Conservation (phyloP, 495 filamentous ascomycete species). For the Penicillium odoratum region DNA sequence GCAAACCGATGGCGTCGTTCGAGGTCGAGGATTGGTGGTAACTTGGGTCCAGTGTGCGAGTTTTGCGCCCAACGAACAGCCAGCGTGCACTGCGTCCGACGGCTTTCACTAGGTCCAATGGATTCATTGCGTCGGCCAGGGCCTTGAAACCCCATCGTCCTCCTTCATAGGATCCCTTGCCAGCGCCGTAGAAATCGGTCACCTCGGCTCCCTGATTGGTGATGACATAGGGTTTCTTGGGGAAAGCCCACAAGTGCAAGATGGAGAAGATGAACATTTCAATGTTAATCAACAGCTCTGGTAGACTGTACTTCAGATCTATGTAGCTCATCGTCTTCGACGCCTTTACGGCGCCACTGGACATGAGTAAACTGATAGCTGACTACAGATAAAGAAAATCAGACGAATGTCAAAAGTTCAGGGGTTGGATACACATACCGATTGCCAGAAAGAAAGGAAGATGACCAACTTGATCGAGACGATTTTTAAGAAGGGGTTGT, state of each 20-base stretch:
- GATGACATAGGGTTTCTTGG: slow-evolving; percentile 65
- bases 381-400: slow-evolving; percentile 37
- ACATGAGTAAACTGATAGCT: slow-evolving; percentile 68
- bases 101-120: slow-evolving; percentile 81
- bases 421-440: slow-evolving; percentile 36
- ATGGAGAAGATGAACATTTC: slow-evolving; percentile 85
- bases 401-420: background rate
- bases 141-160: slow-evolving; percentile 64
- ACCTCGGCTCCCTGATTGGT: slow-evolving; percentile 35
- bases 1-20: slow-evolving; percentile 35
- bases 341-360: slow-evolving; percentile 59
- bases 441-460: slow-evolving; percentile 94
- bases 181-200: slow-evolving; percentile 49
- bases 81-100: slow-evolving; percentile 75
- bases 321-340: slow-evolving; percentile 61
- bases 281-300: slow-evolving; percentile 73
- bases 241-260: slow-evolving; percentile 82
- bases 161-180: slow-evolving; percentile 55
- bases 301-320: slow-evolving; percentile 81
- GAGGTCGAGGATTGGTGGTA: slow-evolving; percentile 36
- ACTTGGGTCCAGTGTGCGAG: slow-evolving; percentile 50
- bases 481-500: slow-evolving; percentile 80
- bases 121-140: slow-evolving; percentile 72
- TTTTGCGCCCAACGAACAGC: slow-evolving; percentile 72
- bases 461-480: slow-evolving; percentile 90